phyloP scores from a whole-genome alignment of 129 eudicot species.

The Silybum marianum region DNA sequence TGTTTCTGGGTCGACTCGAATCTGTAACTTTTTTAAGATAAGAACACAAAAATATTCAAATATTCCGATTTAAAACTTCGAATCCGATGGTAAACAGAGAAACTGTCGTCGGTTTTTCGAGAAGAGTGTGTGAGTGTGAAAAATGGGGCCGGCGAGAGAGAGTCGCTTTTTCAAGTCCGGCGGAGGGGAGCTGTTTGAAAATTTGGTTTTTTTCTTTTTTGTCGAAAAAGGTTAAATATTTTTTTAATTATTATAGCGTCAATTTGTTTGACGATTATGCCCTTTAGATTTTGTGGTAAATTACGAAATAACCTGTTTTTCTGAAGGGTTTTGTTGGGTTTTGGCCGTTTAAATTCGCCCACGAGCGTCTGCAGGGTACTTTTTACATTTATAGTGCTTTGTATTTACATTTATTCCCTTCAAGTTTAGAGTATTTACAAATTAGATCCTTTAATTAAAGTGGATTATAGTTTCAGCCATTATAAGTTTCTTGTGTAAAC shows the following conservation, averaged over 20 bases:
- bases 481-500: not conserved
- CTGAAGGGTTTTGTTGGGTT: not conserved
- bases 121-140: conserved; percentile 23
- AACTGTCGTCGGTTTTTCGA: conserved; percentile 15
- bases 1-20: conserved; percentile 17
- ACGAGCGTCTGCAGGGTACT: conserved; percentile 16
- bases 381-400: conserved; percentile 11
- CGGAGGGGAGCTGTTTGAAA: conserved; percentile 15
- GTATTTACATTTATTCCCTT: not conserved
- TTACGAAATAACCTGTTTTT: conserved; percentile 12
- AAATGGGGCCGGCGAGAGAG: conserved; percentile 25
- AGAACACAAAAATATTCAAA: not conserved
- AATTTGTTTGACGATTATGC: not conserved
- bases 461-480: not conserved
- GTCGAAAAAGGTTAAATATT: not conserved
- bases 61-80: not conserved
- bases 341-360: conserved; percentile 12
- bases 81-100: not conserved
- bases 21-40: not conserved
- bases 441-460: not conserved
- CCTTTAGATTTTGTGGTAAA: not conserved
- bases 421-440: not conserved
- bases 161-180: conserved; percentile 29
- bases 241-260: not conserved
- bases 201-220: not conserved